A percentile compares a stretch with the other conserved stretches of the same genome.
phyloP scores from a whole-genome alignment of 345 rosid genomes.

The Cardamine resedifolia region DNA sequence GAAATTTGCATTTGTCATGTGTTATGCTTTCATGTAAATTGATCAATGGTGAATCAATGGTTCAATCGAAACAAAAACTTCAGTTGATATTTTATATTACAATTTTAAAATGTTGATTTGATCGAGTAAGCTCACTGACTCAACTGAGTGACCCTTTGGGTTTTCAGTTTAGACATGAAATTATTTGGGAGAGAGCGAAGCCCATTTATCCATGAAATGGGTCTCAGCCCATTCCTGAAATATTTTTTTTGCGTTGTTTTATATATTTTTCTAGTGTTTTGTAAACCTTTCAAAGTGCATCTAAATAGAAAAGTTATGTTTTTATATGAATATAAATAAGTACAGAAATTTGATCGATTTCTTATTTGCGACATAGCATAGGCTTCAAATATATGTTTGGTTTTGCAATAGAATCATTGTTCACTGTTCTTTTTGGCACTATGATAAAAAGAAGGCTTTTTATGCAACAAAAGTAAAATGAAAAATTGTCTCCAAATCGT shows the following conservation, averaged over 20 bases:
- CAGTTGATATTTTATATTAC: too few species aligned
- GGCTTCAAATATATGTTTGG: neutral
- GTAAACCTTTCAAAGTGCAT: neutral
- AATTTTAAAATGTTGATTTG: too few species aligned
- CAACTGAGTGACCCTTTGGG: neutral
- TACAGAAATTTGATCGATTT: neutral
- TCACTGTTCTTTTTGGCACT: neutral
- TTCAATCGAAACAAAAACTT: too few species aligned
- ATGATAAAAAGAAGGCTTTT: neutral
- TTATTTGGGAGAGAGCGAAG: neutral
- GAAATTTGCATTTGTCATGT: too few species aligned
- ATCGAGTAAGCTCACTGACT: too few species aligned
- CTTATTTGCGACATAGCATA: neutral
- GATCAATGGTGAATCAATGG: too few species aligned
- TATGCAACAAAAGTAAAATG: neutral
- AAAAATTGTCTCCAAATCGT: neutral
- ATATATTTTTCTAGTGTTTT: too few species aligned
- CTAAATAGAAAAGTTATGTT: neutral
- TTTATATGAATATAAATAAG: neutral
- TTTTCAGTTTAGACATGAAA: neutral
- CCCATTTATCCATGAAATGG: neutral
- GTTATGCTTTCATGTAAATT: too few species aligned
- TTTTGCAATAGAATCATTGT: neutral
- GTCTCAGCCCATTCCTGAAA: neutral
- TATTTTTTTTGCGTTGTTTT: neutral